Evolutionary conservation across 306 rosid species (phyloP), one percentile per base, ranked within the genome.

Genomic region (Albizia julibrissin): DNA sequence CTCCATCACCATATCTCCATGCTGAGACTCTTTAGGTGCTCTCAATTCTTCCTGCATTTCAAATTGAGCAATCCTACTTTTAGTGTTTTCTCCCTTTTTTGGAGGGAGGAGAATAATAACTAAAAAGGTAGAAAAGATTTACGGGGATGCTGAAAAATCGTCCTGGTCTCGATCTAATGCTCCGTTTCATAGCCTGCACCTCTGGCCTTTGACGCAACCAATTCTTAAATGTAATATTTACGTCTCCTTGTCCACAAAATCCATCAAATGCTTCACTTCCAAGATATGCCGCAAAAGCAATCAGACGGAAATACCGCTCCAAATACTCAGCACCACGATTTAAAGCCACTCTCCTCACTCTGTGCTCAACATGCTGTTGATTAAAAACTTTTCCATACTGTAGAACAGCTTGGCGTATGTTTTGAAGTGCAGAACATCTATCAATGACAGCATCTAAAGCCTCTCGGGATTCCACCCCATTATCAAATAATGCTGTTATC

Each of bases 281-380:
- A 79, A 94, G 95, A 88, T 94, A 92, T 82, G 98, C 98, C 50
- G 98, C 95, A 89, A 94, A 94, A 54, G 98, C 91, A 89, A 94
- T 94, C 78, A 94, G 87, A 80, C 93, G 94, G 86, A 94, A 94
- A 86, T 94, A 94, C 46, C 98, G 90, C 74, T 94, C 98, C 85
- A 94, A 87, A 83, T 91, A 92, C 94, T 94, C 98, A 59, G 91
- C 98, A 26, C 95, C 94, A 80, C 98, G 95, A 81, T 88, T 88
- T 80, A 94, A 85, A 47, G 98, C 98, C 80, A 94, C 91, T 88
- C 98, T 92, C 89, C 98, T 89, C 72, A 84, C 97, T 86, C 98
- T 87, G 27, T 91, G 97, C 79, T 94, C 98, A 24, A 85, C 93
- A 83, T 91, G 94, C 69, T 93, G 98, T 82, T 94, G 98, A 89